These are phyloP conservation scores for Clonostachys sp. DNA, from an alignment of 2,329 filamentous ascomycete genomes.

Conservation along the genomic window DNA sequence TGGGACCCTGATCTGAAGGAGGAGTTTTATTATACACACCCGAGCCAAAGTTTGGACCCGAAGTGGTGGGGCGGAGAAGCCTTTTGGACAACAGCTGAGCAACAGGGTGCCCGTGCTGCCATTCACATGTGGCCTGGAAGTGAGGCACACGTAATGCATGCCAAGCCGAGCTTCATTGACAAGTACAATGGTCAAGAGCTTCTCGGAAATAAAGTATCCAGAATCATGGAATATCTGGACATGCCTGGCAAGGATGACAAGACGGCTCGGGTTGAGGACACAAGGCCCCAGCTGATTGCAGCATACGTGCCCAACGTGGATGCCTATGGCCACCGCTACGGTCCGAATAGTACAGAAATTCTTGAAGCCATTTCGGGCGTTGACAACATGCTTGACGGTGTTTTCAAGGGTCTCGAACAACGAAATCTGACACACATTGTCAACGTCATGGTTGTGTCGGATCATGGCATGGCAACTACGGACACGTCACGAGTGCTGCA, in stretches of 20 bases:
- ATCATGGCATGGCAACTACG: slow-evolving; percentile 97
- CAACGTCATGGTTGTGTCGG: slow-evolving; percentile 93
- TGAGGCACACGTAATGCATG: slow-evolving; percentile 75
- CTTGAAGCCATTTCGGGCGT: slow-evolving; percentile 70
- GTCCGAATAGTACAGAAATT: slow-evolving; percentile 94
- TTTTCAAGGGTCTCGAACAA: slow-evolving; percentile 72
- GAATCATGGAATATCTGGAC: slow-evolving; percentile 81
- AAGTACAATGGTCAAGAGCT: slow-evolving; percentile 76
- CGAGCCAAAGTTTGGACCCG: slow-evolving; percentile 67
- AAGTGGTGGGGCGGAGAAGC: slow-evolving; percentile 97
- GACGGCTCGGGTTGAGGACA: slow-evolving; percentile 39
- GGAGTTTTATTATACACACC: slow-evolving; percentile 86
- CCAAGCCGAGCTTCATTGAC: slow-evolving; percentile 77
- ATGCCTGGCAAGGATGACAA: slow-evolving; percentile 66
- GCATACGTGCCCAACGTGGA: slow-evolving; percentile 95
- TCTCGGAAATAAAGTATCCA: slow-evolving; percentile 69
- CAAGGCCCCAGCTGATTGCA: slow-evolving; percentile 84
- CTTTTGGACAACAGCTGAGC: slow-evolving; percentile 89
- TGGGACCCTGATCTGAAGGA: slow-evolving; percentile 76
- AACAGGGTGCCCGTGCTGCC: slow-evolving; percentile 70
- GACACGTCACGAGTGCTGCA: slow-evolving; percentile 77
- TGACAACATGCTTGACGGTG: slow-evolving; percentile 73
- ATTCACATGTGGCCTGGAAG: slow-evolving; percentile 99
- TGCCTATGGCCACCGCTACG: slow-evolving; percentile 77
- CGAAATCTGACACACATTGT: slow-evolving; percentile 87